phyloP scores from a whole-genome alignment of 2,329 filamentous ascomycete genomes.

The Epichloe hybrida region DNA sequence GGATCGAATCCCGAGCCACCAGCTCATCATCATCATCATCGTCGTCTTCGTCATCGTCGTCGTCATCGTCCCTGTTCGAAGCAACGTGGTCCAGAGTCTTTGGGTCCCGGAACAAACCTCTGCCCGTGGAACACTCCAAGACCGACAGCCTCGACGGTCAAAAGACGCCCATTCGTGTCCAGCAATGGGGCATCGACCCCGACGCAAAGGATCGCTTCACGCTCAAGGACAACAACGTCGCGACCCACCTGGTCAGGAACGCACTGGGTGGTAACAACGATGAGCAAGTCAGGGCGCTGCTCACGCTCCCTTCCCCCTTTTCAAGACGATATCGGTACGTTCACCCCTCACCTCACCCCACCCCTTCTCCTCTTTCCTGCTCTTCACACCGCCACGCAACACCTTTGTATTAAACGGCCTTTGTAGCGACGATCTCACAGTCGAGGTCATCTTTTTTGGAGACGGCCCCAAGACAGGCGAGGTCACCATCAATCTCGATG shows the following conservation, averaged over 20 bases:
- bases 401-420: neutral
- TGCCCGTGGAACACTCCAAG: constrained; percentile 63
- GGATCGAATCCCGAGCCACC: constrained; percentile 67
- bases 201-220: constrained; percentile 72
- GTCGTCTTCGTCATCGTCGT: neutral
- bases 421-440: constrained; percentile 77
- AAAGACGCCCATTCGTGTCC: constrained; percentile 72
- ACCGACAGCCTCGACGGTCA: constrained; percentile 49
- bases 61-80: constrained; percentile 49
- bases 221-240: constrained; percentile 88
- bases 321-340: constrained; percentile 73
- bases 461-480: constrained; percentile 63
- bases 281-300: constrained; percentile 83
- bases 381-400: neutral
- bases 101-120: constrained; percentile 33
- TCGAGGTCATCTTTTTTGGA: constrained; percentile 99
- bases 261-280: constrained; percentile 85
- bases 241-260: constrained; percentile 89
- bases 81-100: constrained; percentile 54
- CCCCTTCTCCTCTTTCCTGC: neutral
- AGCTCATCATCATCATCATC: neutral
- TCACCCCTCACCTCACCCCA: too few relatives aligned
- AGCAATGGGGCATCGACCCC: constrained; percentile 77
- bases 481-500: constrained; percentile 75
- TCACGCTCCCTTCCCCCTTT: constrained; percentile 85